These are phyloP conservation scores for Aspergillus thermomutatus DNA, from an alignment of 2,329 filamentous ascomycete genomes.

Conservation along the genomic window DNA sequence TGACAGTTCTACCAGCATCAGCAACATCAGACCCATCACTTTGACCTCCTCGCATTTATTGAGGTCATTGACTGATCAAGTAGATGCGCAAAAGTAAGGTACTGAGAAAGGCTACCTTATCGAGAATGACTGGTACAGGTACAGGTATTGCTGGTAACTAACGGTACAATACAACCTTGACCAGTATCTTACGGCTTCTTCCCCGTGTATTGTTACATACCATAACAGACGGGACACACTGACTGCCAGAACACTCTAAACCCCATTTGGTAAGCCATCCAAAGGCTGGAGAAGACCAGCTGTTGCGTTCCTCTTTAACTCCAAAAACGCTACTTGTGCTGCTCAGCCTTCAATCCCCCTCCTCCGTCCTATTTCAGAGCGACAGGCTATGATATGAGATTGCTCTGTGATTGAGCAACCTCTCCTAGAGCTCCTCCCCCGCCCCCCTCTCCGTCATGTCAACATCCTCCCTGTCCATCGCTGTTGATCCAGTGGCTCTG, in stretches of 20 bases:
- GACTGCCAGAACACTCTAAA: constrained; percentile 2
- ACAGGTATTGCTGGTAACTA: background rate
- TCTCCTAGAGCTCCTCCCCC: constrained; percentile 15
- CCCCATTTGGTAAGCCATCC: constrained; percentile 11
- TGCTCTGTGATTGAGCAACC: constrained; percentile 12
- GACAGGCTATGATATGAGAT: constrained; percentile 18
- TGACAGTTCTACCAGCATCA: too few relatives aligned
- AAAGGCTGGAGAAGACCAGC: constrained; percentile 14
- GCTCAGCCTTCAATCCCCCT: background rate
- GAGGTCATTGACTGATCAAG: background rate
- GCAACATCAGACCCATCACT: background rate
- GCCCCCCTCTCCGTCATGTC: constrained; percentile 30
- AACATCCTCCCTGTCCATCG: constrained; percentile 61
- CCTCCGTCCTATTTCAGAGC: constrained; percentile 1
- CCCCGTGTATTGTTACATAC: background rate
- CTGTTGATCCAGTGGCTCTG: constrained; percentile 84
- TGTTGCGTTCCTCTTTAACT: constrained; percentile 13
- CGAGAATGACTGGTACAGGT: too few relatives aligned
- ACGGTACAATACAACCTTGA: background rate
- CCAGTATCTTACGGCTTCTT: background rate
- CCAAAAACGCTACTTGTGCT: background rate
- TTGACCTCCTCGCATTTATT: background rate
- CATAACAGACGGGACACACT: background rate
- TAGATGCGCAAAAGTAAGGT: background rate
- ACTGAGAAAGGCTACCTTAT: background rate